phyloP scores from a whole-genome alignment of 129 eudicot species.

The Flaveria linearis region DNA sequence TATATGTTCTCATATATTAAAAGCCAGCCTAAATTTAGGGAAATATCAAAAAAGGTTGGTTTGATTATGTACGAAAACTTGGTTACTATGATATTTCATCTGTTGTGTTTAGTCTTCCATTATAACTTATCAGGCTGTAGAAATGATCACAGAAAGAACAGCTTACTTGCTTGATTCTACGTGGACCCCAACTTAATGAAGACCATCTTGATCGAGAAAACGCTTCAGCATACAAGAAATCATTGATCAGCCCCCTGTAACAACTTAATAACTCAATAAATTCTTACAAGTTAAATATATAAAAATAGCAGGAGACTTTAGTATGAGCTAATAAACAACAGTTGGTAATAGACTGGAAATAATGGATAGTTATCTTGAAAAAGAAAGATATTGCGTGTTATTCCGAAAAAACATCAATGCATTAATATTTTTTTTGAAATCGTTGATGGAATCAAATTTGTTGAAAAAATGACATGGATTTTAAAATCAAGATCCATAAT shows the following conservation, averaged over 20 bases:
- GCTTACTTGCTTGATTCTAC: conserved; percentile 80
- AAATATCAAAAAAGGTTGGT: not conserved
- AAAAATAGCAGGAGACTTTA: not conserved
- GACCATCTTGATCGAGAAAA: conserved; percentile 86
- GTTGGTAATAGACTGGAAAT: conserved; percentile 1
- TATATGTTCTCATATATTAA: no score
- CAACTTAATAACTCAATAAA: conserved; percentile 25
- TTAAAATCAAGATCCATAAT: conserved; percentile 14
- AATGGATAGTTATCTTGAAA: not conserved
- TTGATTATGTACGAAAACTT: not conserved
- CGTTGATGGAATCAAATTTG: not conserved
- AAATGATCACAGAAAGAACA: conserved; percentile 19
- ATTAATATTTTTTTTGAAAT: not conserved
- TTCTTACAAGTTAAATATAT: not conserved
- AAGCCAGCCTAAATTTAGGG: not conserved
- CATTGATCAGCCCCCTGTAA: conserved; percentile 78
- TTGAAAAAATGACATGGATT: not conserved
- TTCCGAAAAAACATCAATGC: not conserved
- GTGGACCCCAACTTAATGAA: conserved; percentile 94
- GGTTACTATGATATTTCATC: not conserved
- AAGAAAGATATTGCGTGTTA: not conserved
- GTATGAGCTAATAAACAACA: not conserved
- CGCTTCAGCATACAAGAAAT: conserved; percentile 75
- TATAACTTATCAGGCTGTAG: conserved; percentile 3
- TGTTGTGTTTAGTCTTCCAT: not conserved